A percentile compares a stretch with the other conserved stretches of the same genome.
Conservation (phyloP, 202 grass and related monocot genomes). For the Saccharum hybrid region DNA sequence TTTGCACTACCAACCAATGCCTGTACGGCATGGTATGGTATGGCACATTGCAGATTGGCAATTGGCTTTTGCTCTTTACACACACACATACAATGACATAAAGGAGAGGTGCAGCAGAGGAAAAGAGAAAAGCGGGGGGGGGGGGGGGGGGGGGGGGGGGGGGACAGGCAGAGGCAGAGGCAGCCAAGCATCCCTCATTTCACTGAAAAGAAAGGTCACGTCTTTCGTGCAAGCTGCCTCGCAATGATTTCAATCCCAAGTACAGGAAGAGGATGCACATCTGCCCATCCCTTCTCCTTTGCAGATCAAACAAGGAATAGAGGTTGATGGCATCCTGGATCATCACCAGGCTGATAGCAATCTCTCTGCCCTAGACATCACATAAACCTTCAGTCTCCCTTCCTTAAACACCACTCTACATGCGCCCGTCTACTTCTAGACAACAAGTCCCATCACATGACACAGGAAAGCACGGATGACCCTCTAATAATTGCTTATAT, state of each 20-base stretch:
- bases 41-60: background rate
- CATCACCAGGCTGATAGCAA: background rate
- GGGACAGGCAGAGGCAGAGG: constrained; percentile 10
- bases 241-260: constrained; percentile 53
- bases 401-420: constrained; percentile 34
- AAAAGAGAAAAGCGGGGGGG: constrained; percentile 21
- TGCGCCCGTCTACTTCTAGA: background rate
- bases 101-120: constrained; percentile 24
- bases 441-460: constrained; percentile 30
- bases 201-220: constrained; percentile 61
- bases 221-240: constrained; percentile 51
- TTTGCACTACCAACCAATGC: background rate
- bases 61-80: constrained; percentile 34
- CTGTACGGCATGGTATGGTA: constrained; percentile 28
- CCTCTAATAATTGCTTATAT: background rate
- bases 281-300: background rate
- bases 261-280: background rate
- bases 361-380: constrained; percentile 25
- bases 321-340: constrained; percentile 5
- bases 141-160: background rate
- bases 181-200: constrained; percentile 58
- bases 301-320: constrained; percentile 34
- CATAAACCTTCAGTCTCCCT: background rate
- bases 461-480: constrained; percentile 1
- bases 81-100: background rate